Evolutionary conservation across 179 eudicot species (phyloP), one percentile per base, ranked within the genome.

Genomic region (Nepenthes alata): DNA sequence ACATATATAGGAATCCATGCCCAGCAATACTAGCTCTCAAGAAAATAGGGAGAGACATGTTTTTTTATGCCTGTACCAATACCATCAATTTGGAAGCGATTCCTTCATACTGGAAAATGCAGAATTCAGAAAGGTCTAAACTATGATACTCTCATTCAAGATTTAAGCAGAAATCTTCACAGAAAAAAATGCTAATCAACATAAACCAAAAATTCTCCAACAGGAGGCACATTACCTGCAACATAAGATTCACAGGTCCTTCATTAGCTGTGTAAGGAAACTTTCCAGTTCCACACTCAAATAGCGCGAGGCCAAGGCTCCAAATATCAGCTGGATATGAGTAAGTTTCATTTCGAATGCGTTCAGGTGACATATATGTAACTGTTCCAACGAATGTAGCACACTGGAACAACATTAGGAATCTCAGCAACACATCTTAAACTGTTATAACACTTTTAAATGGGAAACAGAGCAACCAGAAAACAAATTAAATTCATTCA

Each of bases 301-400:
- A 86, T 57, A 93, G 84, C 11, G 98, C 96, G 73, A 93, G 96
- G 44, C 96, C 98, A 52, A 93, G 89, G 79, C 98, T 93, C 96
- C 96, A 93, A 68, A 93, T 93, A 82, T 93, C 98, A 77, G 98
- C 98, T 53, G 98, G 95, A 71, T 83, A 93, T 9, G 98, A 93
- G 73, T 93, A 93, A 61, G 71, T 89, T 67, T 93, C 98, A 57
- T 93, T 93, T 61, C 96, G 85, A 49, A 89, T 93, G 64, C 98
- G 75, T 78, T 93, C 98, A 11, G 98, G 98, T 37, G 98, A 93
- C 98, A 93, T 93, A 67, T 93, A 93, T 4, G 98, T 93, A 38
- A 93, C 96, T 64, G 96, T 93, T 62, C 98, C 98, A 72, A 93
- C 95, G 77, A 93, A 93, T 55, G 98, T 93, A 52, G 95, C 98